phyloP scores from a whole-genome alignment of 495 filamentous ascomycete genomes.

The Jackrogersella minutella region DNA sequence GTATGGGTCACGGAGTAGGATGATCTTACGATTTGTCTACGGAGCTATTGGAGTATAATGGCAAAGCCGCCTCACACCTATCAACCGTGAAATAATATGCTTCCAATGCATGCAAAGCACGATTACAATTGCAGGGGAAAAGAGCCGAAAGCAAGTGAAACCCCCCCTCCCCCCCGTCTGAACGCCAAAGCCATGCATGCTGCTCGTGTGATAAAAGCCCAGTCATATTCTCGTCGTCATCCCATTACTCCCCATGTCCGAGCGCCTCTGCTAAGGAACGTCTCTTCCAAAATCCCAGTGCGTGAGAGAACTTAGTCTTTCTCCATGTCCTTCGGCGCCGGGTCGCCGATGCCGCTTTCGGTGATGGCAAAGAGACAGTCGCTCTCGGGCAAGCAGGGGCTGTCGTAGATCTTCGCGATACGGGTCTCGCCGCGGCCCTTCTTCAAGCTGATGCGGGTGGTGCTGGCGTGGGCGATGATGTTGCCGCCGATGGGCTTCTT shows the following conservation, averaged over 20 bases:
- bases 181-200: slow-evolving; percentile 42
- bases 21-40: slow-evolving; percentile 1
- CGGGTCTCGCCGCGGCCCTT: slow-evolving; percentile 95
- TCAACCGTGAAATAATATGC: neutral
- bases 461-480: slow-evolving; percentile 97
- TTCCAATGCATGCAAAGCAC: slow-evolving; percentile 6
- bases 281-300: neutral
- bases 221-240: slow-evolving; percentile 28
- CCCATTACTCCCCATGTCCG: neutral
- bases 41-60: neutral
- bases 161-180: neutral
- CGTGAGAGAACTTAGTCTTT: slow-evolving; percentile 57
- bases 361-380: slow-evolving; percentile 97
- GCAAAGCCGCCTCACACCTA: slow-evolving; percentile 3
- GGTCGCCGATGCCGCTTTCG: slow-evolving; percentile 96
- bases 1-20: neutral
- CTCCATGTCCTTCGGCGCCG: slow-evolving; percentile 93
- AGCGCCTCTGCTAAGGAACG: neutral
- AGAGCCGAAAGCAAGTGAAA: slow-evolving; percentile 8
- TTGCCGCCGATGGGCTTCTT: slow-evolving; percentile 99
- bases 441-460: slow-evolving; percentile 87
- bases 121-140: slow-evolving; percentile 2
- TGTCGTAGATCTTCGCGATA: slow-evolving; percentile 99
- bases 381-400: slow-evolving; percentile 93
- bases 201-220: slow-evolving; percentile 15